Evolutionary conservation across 2,329 filamentous ascomycete species (phyloP), one percentile per base, ranked within the genome.

Genomic region (Fusarium nodosum): DNA sequence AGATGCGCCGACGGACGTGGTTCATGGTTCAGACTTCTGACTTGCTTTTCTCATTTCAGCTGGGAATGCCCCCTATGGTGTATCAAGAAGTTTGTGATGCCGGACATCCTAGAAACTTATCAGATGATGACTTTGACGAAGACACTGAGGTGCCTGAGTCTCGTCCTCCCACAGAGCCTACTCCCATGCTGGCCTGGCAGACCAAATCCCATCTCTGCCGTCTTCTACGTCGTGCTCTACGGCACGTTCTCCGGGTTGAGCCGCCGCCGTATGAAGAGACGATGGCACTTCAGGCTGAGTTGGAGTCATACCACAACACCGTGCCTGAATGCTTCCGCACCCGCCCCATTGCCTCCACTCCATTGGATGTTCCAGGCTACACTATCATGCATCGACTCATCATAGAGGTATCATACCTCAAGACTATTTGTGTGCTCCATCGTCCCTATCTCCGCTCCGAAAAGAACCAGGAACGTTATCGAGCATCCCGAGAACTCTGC

Each of bases 121-220:
- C 76, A 51, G 85, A 87, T 64, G 79, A 82, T 15, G 85, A 87
- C 70, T 86, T 87, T 67, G 83, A 85, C 68, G 84, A 86, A 71
- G 76, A 79, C 22, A 73, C 74, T 13, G 76, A 79, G 7, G 76
- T 85, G 52, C 84, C 84, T 2, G 76, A 78, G 0, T 78, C 82
- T 4, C 78, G 84, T 2, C 79, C 82, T 4, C 73, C 78, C 24
- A 80, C 80, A 0, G 82, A 85, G 42, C 77, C 81, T 18, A 83
- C 82, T 3, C 80, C 81, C 9, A 77, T 81, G 38, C 74, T 86
- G 5, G 82, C 81, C 57, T 79, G 81, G 62, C 78, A 77, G 57
- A 78, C 75, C 65, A 84, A 84, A 65, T 81, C 79, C n/a, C 78
- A 75, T 46, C 77, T 85, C 16, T 81, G 81, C 56, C 79, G 78